These are phyloP conservation scores for Myxozyma vanderwaltii DNA, from an alignment of 805 yeast genomes.

Conservation along the genomic window DNA sequence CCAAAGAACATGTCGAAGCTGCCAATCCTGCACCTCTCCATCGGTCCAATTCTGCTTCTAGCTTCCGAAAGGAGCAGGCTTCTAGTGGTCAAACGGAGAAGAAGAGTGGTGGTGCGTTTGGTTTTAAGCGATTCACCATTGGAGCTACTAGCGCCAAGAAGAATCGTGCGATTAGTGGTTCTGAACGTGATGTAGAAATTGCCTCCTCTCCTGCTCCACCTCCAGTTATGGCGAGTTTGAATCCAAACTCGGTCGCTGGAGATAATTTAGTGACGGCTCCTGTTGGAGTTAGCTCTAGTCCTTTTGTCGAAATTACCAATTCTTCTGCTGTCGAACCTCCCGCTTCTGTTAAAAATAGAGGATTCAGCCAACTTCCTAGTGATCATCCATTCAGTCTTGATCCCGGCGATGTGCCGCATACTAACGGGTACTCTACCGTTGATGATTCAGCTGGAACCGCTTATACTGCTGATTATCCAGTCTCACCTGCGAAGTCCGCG, in stretches of 20 bases:
- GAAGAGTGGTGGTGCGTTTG: conserved; percentile 1
- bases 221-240: neutral
- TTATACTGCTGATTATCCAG: neutral
- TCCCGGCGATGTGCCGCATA: neutral
- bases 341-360: neutral
- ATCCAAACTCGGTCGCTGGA: neutral
- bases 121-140: conserved; percentile 10
- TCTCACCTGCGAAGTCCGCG: conserved; percentile 1
- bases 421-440: neutral
- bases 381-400: conserved; percentile 10
- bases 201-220: neutral
- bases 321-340: neutral
- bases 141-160: conserved; percentile 7
- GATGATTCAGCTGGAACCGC: neutral
- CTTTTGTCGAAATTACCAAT: neutral
- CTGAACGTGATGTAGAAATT: neutral
- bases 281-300: neutral
- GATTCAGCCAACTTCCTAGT: conserved; percentile 5
- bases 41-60: conserved; percentile 16
- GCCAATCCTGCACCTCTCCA: neutral
- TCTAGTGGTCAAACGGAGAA: neutral
- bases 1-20: neutral
- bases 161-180: neutral
- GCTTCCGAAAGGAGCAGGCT: conserved; percentile 13
- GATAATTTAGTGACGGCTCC: neutral